A percentile compares a stretch with the other conserved stretches of the same genome.
phyloP scores from a whole-genome alignment of 202 grass and related monocot genomes.

The Brachypodium distachyon region DNA sequence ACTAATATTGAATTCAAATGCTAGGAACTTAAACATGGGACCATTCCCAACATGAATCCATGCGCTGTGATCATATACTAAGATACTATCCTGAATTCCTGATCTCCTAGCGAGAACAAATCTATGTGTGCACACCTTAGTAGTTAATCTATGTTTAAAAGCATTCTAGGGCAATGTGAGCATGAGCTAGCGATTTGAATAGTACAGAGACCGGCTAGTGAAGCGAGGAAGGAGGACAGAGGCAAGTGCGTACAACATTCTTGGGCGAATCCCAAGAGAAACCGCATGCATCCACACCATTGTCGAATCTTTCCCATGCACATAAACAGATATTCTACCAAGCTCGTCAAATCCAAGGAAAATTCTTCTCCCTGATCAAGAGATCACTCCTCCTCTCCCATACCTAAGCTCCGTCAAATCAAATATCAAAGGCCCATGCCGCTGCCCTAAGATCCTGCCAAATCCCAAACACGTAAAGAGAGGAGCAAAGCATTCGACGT shows the following conservation, averaged over 20 bases:
- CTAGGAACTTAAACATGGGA: not conserved
- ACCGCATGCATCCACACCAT: not conserved
- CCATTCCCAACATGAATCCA: not conserved
- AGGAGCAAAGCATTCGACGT: not conserved
- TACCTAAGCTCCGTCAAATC: not conserved
- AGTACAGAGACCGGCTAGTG: constrained; percentile 1
- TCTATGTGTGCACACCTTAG: not conserved
- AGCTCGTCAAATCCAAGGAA: constrained; percentile 27
- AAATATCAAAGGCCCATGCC: constrained; percentile 50
- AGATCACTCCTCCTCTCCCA: not conserved
- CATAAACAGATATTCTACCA: not conserved
- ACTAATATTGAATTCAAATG: not conserved
- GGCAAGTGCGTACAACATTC: constrained; percentile 6
- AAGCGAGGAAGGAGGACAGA: not conserved
- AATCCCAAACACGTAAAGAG: not conserved
- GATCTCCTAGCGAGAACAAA: not conserved
- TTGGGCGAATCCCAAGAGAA: constrained; percentile 46
- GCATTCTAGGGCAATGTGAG: not conserved
- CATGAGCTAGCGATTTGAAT: not conserved
- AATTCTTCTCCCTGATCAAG: constrained; percentile 23
- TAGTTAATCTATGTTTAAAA: not conserved
- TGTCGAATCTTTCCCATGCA: constrained; percentile 34
- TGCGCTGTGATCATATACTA: not conserved
- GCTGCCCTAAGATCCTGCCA: constrained; percentile 11
- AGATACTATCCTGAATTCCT: not conserved